Evolutionary conservation across 2,329 filamentous ascomycete genomes (phyloP).

Genomic region (Anisogramma anomala): DNA sequence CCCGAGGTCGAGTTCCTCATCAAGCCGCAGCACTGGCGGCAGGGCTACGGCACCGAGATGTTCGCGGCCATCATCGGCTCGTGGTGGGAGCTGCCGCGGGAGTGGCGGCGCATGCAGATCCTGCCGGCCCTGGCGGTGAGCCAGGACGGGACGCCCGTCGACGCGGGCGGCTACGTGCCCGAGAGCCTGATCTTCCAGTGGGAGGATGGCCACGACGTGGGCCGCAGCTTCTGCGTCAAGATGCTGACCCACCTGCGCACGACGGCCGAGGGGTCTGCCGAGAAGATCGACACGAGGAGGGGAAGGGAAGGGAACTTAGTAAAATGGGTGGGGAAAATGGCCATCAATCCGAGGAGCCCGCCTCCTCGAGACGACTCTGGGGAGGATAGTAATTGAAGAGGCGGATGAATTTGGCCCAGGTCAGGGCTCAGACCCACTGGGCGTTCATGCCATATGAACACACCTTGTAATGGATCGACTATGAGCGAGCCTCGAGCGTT

Average conservation of each 20-base stretch:
- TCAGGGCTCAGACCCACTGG: too few relatives aligned
- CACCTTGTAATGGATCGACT: too few relatives aligned
- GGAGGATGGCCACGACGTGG: constrained; percentile 7
- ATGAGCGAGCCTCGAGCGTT: too few relatives aligned
- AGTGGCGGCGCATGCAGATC: constrained; percentile 10
- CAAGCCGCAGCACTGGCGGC: constrained; percentile 5
- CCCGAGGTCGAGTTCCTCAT: constrained; percentile 12
- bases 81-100: constrained; percentile 12
- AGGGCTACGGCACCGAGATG: constrained; percentile 13
- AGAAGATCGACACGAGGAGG: constrained; percentile 7
- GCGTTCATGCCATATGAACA: too few relatives aligned
- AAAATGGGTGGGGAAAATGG: constrained; percentile 1
- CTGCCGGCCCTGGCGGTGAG: neutral
- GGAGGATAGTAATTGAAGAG: too few relatives aligned
- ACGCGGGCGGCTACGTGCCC: constrained; percentile 4
- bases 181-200: constrained; percentile 8
- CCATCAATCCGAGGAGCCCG: neutral
- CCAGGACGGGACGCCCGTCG: too few relatives aligned
- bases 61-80: constrained; percentile 8
- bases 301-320: constrained; percentile 6
- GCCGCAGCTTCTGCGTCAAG: constrained; percentile 5
- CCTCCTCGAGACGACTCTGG: neutral
- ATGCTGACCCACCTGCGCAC: neutral
- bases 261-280: constrained; percentile 2
- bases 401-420: too few relatives aligned